phyloP scores from a whole-genome alignment of 192 early-diverging fungal genomes.

The Gamsiella multidivaricata region DNA sequence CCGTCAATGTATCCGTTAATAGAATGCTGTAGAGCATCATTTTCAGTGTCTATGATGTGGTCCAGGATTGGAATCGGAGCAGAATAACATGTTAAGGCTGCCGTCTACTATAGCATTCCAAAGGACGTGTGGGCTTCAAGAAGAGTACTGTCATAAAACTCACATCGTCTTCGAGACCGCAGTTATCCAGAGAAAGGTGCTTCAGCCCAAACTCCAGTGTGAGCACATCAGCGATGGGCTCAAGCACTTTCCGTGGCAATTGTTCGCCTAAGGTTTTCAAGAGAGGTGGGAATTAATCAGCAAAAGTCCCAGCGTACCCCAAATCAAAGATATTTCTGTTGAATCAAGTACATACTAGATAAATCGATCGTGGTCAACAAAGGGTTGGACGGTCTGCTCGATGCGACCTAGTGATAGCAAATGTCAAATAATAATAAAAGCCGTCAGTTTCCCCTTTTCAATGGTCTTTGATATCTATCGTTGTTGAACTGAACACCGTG shows the following conservation, averaged over 20 bases:
- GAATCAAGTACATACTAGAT: slow-evolving; percentile 19
- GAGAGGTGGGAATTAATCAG: neutral
- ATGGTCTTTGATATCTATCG: too few relatives aligned
- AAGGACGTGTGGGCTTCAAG: too few relatives aligned
- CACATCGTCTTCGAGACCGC: slow-evolving; percentile 79
- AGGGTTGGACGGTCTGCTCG: slow-evolving; percentile 31
- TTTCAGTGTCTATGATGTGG: slow-evolving; percentile 60
- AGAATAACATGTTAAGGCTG: too few relatives aligned
- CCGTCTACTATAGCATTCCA: too few relatives aligned
- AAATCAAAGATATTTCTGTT: too few relatives aligned
- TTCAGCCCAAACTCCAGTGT: slow-evolving; percentile 79
- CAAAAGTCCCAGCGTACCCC: too few relatives aligned
- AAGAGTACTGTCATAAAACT: neutral
- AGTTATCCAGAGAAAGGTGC: slow-evolving; percentile 74
- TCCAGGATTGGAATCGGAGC: neutral
- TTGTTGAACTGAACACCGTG: neutral
- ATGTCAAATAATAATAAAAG: neutral
- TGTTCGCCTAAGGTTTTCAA: slow-evolving; percentile 51
- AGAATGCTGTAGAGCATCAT: slow-evolving; percentile 78
- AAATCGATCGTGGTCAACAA: slow-evolving; percentile 41
- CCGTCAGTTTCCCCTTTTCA: too few relatives aligned
- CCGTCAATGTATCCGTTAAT: slow-evolving; percentile 70
- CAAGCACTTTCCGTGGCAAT: slow-evolving; percentile 66
- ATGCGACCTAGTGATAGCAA: slow-evolving; percentile 24
- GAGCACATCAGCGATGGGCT: slow-evolving; percentile 80